A percentile compares a stretch with the other conserved stretches of the same genome.
Conservation (phyloP, 371 early-diverging fungal genomes). For the Chytridiales sp. region DNA sequence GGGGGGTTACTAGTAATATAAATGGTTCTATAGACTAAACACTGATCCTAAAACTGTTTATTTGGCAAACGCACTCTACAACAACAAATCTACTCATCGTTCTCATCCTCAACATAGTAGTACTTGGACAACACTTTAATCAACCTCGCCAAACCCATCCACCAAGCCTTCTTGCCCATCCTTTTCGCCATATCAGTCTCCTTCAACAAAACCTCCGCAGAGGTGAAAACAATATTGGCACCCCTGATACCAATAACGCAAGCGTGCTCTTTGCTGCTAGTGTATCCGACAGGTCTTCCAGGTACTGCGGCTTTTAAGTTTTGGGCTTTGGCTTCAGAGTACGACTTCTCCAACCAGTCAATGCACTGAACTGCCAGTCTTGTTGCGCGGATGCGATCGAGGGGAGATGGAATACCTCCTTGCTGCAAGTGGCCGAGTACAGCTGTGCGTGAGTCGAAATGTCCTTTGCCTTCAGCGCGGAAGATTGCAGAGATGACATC, state of each 20-base stretch:
- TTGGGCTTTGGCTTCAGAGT: slow-evolving; percentile 14
- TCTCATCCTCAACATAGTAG: slow-evolving; percentile 31
- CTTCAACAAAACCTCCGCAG: slow-evolving; percentile 62
- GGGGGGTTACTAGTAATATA: too few species aligned
- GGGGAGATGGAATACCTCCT: slow-evolving; percentile 93
- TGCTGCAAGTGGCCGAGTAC: slow-evolving; percentile 97
- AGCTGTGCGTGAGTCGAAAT: slow-evolving; percentile 91
- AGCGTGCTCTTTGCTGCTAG: slow-evolving; percentile 59
- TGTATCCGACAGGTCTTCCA: slow-evolving; percentile 50
- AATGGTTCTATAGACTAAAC: too few species aligned
- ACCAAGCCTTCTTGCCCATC: slow-evolving; percentile 75
- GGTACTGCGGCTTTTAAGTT: background rate
- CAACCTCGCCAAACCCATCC: slow-evolving; percentile 64
- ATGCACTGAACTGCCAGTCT: slow-evolving; percentile 75
- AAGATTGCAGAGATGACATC: slow-evolving; percentile 86
- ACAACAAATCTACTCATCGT: too few species aligned
- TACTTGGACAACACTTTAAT: slow-evolving; percentile 46
- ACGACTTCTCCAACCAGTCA: slow-evolving; percentile 45
- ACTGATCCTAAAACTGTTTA: too few species aligned
- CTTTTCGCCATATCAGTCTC: slow-evolving; percentile 76
- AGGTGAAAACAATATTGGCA: slow-evolving; percentile 68
- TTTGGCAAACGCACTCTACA: too few species aligned
- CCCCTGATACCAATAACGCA: slow-evolving; percentile 85
- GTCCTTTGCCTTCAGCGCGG: slow-evolving; percentile 87
- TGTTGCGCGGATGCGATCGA: slow-evolving; percentile 94